These are phyloP conservation scores for Hypoxylon sp. DNA, from an alignment of 2,329 filamentous ascomycete species.

Conservation along the genomic window DNA sequence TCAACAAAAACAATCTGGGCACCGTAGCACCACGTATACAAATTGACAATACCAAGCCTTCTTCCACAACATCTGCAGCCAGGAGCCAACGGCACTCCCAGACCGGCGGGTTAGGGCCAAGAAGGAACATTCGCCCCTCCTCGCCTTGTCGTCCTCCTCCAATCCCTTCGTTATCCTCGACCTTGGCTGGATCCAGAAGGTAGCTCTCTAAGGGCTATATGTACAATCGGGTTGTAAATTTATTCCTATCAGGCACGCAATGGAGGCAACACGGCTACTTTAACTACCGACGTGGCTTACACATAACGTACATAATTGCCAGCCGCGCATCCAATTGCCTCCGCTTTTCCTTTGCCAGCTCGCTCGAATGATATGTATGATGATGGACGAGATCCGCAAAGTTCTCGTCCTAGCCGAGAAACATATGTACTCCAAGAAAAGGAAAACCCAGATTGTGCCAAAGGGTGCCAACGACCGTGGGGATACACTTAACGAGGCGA, in stretches of 20 bases:
- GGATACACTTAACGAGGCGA: constrained; percentile 33
- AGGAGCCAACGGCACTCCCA: constrained; percentile 40
- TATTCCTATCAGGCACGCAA: constrained; percentile 39
- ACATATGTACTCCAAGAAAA: constrained; percentile 32
- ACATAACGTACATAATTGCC: constrained; percentile 15
- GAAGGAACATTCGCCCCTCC: constrained; percentile 38
- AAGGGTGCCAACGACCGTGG: constrained; percentile 34
- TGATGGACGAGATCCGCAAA: constrained; percentile 34
- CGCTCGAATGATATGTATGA: constrained; percentile 22
- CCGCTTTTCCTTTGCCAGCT: constrained; percentile 22
- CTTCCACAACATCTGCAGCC: constrained; percentile 37
- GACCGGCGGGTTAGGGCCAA: constrained; percentile 42
- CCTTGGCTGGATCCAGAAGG: constrained; percentile 40
- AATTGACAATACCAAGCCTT: constrained; percentile 36
- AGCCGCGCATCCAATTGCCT: constrained; percentile 17
- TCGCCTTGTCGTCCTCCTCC: constrained; percentile 24
- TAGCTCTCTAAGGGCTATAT: constrained; percentile 25
- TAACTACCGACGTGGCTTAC: constrained; percentile 44
- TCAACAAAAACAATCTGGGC: constrained; percentile 6
- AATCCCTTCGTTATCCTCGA: constrained; percentile 26
- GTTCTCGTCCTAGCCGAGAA: constrained; percentile 36
- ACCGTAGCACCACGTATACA: constrained; percentile 22
- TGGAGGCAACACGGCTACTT: constrained; percentile 30
- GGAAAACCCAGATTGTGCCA: constrained; percentile 17
- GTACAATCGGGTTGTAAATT: constrained; percentile 33